A percentile compares a stretch with the other conserved stretches of the same genome.
Evolutionary conservation across 768 basidiomycete species (phyloP).

Genomic region (Auricularia heimuer): DNA sequence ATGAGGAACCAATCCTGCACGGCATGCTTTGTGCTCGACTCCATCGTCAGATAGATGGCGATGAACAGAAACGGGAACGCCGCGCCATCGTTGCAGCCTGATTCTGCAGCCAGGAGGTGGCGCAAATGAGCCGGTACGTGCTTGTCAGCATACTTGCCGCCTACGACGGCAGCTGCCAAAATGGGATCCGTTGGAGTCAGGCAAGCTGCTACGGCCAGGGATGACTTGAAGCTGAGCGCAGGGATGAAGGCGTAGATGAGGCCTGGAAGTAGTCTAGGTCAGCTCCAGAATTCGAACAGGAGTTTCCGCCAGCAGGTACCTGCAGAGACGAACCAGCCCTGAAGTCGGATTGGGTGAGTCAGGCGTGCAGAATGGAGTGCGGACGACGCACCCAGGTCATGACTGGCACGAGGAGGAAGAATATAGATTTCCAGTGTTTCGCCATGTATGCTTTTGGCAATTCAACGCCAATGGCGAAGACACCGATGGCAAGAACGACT

Average conservation of each 20-base stretch:
- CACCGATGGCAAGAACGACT: slow-evolving; percentile 89
- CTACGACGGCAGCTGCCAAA: slow-evolving; percentile 80
- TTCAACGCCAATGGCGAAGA: slow-evolving; percentile 97
- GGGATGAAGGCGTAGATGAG: slow-evolving; percentile 91
- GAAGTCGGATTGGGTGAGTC: slow-evolving; percentile 2
- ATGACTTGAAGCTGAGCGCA: slow-evolving; percentile 77
- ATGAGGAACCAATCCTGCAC: slow-evolving; percentile 81
- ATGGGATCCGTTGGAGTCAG: slow-evolving; percentile 93
- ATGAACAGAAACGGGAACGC: slow-evolving; percentile 92
- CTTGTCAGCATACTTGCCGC: slow-evolving; percentile 96
- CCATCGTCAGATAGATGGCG: slow-evolving; percentile 76
- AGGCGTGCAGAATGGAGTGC: neutral
- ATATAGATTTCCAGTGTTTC: slow-evolving; percentile 84
- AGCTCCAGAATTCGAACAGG: neutral
- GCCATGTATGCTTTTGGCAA: slow-evolving; percentile 92
- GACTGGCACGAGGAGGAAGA: slow-evolving; percentile 71
- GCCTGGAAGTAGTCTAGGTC: slow-evolving; percentile 20
- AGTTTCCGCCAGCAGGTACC: neutral
- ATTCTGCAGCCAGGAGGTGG: slow-evolving; percentile 22
- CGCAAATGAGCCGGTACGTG: slow-evolving; percentile 83
- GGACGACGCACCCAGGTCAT: slow-evolving; percentile 66
- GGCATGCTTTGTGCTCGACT: slow-evolving; percentile 47
- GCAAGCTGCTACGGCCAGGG: slow-evolving; percentile 84
- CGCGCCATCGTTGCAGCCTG: slow-evolving; percentile 73
- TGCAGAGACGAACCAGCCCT: slow-evolving; percentile 94